Evolutionary conservation across 2,329 filamentous ascomycete species (phyloP), one percentile per base, ranked within the genome.

Genomic region (Ceratocystis diversiconidia): DNA sequence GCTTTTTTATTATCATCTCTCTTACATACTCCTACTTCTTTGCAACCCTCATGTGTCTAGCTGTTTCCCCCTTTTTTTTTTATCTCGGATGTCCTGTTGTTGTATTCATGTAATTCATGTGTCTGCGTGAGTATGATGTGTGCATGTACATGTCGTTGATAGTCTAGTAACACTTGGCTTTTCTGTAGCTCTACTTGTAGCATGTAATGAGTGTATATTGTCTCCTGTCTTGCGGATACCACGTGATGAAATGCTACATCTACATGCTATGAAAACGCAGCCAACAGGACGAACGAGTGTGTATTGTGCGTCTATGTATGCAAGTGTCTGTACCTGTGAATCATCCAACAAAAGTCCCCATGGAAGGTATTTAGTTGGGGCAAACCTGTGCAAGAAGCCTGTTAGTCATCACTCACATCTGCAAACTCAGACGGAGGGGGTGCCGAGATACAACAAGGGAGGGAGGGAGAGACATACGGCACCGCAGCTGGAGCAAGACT

Each of bases 401-500:
- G 8, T 19, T n/a, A 28, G 17, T 17, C 19, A 12, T 30, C 43
- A 46, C 43, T 5, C n/a, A 6, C 43, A 46, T n/a, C 12, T 46
- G 43, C 43, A 46, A 15, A 46, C n/a, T 15, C 43, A 46, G 4
- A n/a, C 43, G 43, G 3, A 46, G 17, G 17, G 19, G 44, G 5
- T 32, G 30, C 8, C 55, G 7, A 41, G n/a, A 3, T 3, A 28
- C 41, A 19, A 36, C 28, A 6, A 48, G 61, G 55, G 5, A 30
- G 22, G 55, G 36, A 59, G 50, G 25, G 32, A 15, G 25, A 43
- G 43, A 77, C 82, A 71, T 77, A 85, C 82, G 71, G 82, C 80
- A 65, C 82, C 82, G 75, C 82, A 85, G 66, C 77, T 75, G 67
- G 71, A 70, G 76, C 82, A 85, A 68, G 76, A 78, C 80, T 85